phyloP scores from a whole-genome alignment of 148 eudicot species.

The Dianthus caryophyllus region DNA sequence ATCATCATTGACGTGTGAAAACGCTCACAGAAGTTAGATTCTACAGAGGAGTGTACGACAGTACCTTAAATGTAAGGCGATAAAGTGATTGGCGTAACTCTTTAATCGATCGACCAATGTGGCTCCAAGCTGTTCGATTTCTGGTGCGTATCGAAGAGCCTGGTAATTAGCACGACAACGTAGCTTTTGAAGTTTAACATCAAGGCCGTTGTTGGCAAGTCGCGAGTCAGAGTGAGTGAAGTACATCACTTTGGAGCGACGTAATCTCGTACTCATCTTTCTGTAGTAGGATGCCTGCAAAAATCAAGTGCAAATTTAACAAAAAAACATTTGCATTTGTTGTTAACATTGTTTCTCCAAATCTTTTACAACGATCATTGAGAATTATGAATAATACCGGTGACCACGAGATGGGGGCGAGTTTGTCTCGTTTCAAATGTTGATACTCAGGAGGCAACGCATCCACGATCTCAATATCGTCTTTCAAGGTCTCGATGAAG shows the following conservation, averaged over 20 bases:
- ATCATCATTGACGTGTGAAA: neutral
- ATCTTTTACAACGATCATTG: neutral
- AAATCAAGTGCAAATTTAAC: neutral
- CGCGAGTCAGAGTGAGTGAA: constrained; percentile 47
- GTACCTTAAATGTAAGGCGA: constrained; percentile 61
- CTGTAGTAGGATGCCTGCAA: constrained; percentile 38
- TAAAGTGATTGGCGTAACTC: constrained; percentile 26
- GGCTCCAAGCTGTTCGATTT: constrained; percentile 38
- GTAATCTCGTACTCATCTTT: constrained; percentile 24
- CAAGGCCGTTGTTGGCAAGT: constrained; percentile 43
- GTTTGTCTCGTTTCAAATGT: constrained; percentile 23
- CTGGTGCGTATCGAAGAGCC: constrained; percentile 38
- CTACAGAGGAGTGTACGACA: neutral
- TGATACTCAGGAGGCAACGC: constrained; percentile 35
- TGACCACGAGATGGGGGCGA: constrained; percentile 53
- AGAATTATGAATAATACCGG: constrained; percentile 24
- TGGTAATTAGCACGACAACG: constrained; percentile 53
- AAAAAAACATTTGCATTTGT: too few species aligned
- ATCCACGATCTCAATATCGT: constrained; percentile 43
- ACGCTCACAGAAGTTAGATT: neutral
- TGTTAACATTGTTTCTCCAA: neutral
- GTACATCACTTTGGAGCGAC: constrained; percentile 34
- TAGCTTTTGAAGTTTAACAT: constrained; percentile 37
- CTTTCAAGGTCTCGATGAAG: constrained; percentile 33
- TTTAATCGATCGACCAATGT: constrained; percentile 32